A percentile compares a stretch with the other conserved stretches of the same genome.
Conservation (phyloP, 495 filamentous ascomycete genomes). For the Hamigera avellanea region DNA sequence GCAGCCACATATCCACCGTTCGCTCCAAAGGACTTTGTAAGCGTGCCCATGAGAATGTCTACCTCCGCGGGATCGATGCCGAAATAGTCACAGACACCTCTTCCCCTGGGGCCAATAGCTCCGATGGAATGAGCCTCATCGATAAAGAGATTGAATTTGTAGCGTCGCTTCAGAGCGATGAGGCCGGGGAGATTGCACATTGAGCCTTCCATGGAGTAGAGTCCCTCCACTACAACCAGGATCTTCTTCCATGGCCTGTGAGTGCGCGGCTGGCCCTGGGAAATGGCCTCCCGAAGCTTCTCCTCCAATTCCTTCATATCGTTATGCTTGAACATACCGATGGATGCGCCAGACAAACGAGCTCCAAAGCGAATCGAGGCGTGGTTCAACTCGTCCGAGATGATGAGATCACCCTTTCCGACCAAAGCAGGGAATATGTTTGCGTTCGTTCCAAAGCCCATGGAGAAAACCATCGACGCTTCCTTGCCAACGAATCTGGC, state of each 20-base stretch:
- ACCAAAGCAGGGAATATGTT: constrained; percentile 83
- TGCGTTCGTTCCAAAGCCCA: constrained; percentile 95
- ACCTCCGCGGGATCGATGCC: constrained; percentile 76
- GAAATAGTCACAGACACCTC: constrained; percentile 97
- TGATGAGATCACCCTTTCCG: constrained; percentile 80
- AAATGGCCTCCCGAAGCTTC: constrained; percentile 79
- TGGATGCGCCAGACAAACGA: constrained; percentile 86
- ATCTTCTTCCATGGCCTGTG: constrained; percentile 99
- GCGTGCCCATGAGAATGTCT: constrained; percentile 94
- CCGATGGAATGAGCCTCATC: constrained; percentile 97
- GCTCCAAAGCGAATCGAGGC: constrained; percentile 92
- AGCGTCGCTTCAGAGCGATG: constrained; percentile 75
- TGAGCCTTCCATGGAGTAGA: constrained; percentile 98
- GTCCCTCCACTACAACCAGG: constrained; percentile 86
- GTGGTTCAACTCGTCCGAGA: constrained; percentile 96
- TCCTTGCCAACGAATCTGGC: constrained; percentile 90
- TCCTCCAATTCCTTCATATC: constrained; percentile 81
- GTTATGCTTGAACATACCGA: constrained; percentile 94
- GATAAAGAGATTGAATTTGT: constrained; percentile 92
- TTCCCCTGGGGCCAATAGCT: constrained; percentile 75
- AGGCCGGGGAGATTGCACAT: constrained; percentile 93
- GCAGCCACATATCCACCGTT: constrained; percentile 95
- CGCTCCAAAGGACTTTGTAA: constrained; percentile 97
- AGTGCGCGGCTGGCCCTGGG: constrained; percentile 90
- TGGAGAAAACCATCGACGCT: constrained; percentile 91